Evolutionary conservation across 768 basidiomycete genomes (phyloP).

Genomic region (Agaricus bisporus): DNA sequence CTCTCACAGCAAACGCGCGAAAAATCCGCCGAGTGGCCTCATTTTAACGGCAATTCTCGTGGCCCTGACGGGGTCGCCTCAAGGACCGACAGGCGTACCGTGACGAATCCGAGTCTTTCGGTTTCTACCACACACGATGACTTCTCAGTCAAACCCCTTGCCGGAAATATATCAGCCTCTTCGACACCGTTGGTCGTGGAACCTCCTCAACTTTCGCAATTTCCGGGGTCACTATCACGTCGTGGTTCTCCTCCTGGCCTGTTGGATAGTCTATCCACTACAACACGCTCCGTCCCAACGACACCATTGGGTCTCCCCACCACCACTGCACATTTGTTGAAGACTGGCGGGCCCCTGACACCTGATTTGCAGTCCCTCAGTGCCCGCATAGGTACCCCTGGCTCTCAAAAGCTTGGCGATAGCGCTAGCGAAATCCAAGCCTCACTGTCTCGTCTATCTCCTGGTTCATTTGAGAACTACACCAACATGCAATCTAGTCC

Average conservation of each 20-base stretch:
- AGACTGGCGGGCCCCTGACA: conserved; percentile 62
- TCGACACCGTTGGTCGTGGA: conserved; percentile 49
- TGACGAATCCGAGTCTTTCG: conserved; percentile 69
- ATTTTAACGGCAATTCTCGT: conserved; percentile 64
- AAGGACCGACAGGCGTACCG: conserved; percentile 60
- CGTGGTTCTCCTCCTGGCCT: conserved; percentile 68
- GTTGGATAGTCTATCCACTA: conserved; percentile 51
- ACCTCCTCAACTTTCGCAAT: conserved; percentile 52
- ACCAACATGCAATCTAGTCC: conserved; percentile 41
- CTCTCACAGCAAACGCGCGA: conserved; percentile 76
- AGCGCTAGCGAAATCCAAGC: conserved; percentile 56
- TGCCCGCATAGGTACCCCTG: conserved; percentile 52
- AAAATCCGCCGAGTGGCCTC: conserved; percentile 91
- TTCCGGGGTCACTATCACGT: conserved; percentile 52
- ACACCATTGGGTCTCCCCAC: conserved; percentile 64
- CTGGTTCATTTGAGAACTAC: conserved; percentile 56
- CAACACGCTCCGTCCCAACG: conserved; percentile 78
- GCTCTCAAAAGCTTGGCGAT: conserved; percentile 44
- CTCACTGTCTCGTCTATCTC: conserved; percentile 63
- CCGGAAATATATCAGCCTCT: conserved; percentile 47
- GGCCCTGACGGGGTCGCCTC: conserved; percentile 51
- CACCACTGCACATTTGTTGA: conserved; percentile 44
- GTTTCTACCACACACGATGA: conserved; percentile 54
- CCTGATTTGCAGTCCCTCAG: conserved; percentile 54
- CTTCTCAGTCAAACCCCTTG: conserved; percentile 33